These are phyloP conservation scores for Teratosphaeriaceae sp. DNA, from an alignment of 2,329 filamentous ascomycete species.

Conservation along the genomic window DNA sequence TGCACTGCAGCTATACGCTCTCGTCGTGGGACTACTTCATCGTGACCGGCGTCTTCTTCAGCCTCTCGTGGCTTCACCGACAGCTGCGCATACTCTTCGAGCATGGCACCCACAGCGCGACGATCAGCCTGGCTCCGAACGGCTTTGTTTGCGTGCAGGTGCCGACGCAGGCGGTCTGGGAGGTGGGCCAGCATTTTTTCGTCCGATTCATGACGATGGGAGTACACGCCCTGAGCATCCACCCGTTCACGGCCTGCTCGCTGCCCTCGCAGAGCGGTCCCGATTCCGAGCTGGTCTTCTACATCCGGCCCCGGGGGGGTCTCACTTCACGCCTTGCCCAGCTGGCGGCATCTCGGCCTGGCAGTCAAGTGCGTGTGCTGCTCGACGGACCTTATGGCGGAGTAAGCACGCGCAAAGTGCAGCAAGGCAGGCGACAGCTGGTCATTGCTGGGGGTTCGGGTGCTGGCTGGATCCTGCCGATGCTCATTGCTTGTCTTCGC, in stretches of 20 bases:
- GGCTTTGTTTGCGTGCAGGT: slow-evolving; percentile 39
- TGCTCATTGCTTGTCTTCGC: slow-evolving; percentile 37
- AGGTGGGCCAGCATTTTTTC: slow-evolving; percentile 50
- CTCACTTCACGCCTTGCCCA: slow-evolving; percentile 43
- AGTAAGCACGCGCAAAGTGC: slow-evolving; percentile 32
- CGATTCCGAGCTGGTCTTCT: slow-evolving; percentile 44
- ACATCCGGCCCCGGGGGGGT: slow-evolving; percentile 45
- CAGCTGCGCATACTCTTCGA: slow-evolving; percentile 44
- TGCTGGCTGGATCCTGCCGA: slow-evolving; percentile 45
- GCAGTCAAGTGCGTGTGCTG: slow-evolving; percentile 37
- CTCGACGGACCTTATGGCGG: slow-evolving; percentile 57
- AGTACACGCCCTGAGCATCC: slow-evolving; percentile 39
- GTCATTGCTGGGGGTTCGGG: slow-evolving; percentile 53
- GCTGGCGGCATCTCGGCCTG: slow-evolving; percentile 33
- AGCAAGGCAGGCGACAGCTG: slow-evolving; percentile 38
- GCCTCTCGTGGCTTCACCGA: slow-evolving; percentile 40
- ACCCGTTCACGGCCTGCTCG: slow-evolving; percentile 53
- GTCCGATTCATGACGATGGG: slow-evolving; percentile 46
- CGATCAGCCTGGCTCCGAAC: slow-evolving; percentile 35
- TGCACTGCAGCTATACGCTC: slow-evolving; percentile 52
- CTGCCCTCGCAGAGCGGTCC: slow-evolving; percentile 26
- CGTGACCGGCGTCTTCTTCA: slow-evolving; percentile 47
- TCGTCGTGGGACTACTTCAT: slow-evolving; percentile 58
- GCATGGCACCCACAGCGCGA: slow-evolving; percentile 43
- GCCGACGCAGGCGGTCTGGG: slow-evolving; percentile 41